Base-by-base conservation (phyloP, 1,284 basidiomycete genomes). In the Cryptococcus sp. region DNA sequence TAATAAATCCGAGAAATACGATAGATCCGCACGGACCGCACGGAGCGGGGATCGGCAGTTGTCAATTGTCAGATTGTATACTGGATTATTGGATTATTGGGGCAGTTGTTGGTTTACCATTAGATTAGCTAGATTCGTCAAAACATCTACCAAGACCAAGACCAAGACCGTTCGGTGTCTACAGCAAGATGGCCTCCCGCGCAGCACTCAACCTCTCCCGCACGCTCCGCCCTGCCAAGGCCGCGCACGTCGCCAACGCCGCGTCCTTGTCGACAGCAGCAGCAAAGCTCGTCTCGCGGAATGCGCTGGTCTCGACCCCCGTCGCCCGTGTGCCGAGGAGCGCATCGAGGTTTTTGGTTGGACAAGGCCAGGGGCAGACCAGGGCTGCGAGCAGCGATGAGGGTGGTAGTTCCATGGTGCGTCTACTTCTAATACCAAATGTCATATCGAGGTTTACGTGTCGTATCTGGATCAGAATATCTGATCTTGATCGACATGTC, bases 271-370 rank as follows among this genome's bases (percentile, higher is more conserved):
- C 61, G 62, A 20, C 52, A 6, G 38, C 56, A 50, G 38, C 44
- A 38, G 41, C 19, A n/a, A 62, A 59, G 52, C 47, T 62, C 47
- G 52, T 48, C 39, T 49, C 44, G 17, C 56, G 69, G 53, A 72
- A 71, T 47, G 78, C 78, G 4, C 61, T 79, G 23, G 58, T 66
- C 6, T 60, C 73, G 6, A 76, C 75, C 11, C 71, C 78, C 7
- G 52, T 75, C 31, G 72, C 78, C 40, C 62, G 71, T 35, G 75
- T 77, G 40, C 56, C 67, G 10, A 64, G 75, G 55, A 55, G 61
- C 10, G 66, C 64, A 17, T 45, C 64, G 35, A 61, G 68, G 50
- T 71, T 67, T 57, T 62, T 74, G 50, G 64, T 76, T 47, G 68
- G 58, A 2, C 31, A 35, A 38, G 57, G 27, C 47, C 58, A 39